Evolutionary conservation across 495 filamentous ascomycete species (phyloP), one percentile per base, ranked within the genome.

Genomic region (Parathielavia hyrcaniae): DNA sequence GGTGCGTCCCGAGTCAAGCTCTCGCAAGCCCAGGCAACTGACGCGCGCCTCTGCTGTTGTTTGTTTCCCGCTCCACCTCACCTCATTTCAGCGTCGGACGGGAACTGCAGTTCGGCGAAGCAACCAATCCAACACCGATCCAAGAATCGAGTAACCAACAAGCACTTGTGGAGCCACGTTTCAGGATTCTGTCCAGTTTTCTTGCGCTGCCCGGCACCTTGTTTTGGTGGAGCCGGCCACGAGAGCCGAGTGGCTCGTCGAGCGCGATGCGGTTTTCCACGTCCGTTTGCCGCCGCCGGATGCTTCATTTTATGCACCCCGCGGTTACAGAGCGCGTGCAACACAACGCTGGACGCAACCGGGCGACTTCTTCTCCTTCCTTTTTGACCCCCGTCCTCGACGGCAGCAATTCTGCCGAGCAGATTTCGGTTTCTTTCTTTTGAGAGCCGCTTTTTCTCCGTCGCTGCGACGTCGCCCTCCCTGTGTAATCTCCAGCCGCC

Each of bases 31-130:
- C 4, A 35, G 16, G 16, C 35, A 59, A 45, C 60, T 65, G 61
- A 67, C 58, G 64, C 64, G 62, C 64, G 64, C 64, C 59, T 50
- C 48, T 62, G 55, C 49, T 36, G 7, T 45, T 36, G n/a, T n/a
- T n/a, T n/a, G n/a, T 40, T 54, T 43, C 41, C 52, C 8, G 16
- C 23, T 45, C 26, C 52, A 40, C 13, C 26, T 30, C 52, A 40
- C 13, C 26, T 30, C 30, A 19, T 53, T 22, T 35, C 48, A 51
- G 14, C 13, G 45, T 30, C 34, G 14, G 17, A 4, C 11, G 41
- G 19, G 35, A 19, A 20, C n/a, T 38, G 17, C 30, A 45, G 9
- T 35, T 52, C 32, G 16, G 22, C 19, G 12, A 30, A 40, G 17
- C 53, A 58, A 58, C 66, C 66, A 64, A 66, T 67, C 62, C 59